Base-by-base conservation (phyloP, 257 asterid genomes). In the Perilla frutescens region DNA sequence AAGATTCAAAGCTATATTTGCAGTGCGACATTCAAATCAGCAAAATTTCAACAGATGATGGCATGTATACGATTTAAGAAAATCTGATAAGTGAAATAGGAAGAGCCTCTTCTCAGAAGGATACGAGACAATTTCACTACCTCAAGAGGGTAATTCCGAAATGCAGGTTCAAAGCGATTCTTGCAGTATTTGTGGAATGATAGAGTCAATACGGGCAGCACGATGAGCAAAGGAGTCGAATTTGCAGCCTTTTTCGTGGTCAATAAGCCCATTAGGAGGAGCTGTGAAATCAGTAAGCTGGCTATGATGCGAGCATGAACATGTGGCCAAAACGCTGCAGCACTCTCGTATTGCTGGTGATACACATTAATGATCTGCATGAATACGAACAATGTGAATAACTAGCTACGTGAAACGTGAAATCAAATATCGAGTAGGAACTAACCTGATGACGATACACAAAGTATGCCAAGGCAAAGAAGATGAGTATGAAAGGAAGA, bases 291-390 rank as follows among this genome's bases (percentile, higher is more conserved):
- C 45, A 92, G 76, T 70, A 95, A 80, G 90, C 97, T 88, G 36
- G 96, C 97, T 62, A 95, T 66, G 55, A 95, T 95, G 4, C 98
- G 97, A 32, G 90, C 87, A 59, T 95, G 99, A 63, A 95, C 91
- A 3, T 90, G 96, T 2, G 99, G 99, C 99, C 99, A 95, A 59
- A 95, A 95, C 5, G 97, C 99, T 58, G 89, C 99, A 62, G 96
- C 95, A 41, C 98, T 95, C 82, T 95, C 98, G 58, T 92, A 90
- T 62, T 78, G 87, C 74, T 95, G 99, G 80, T 90, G 75, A 70
- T 95, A 95, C 76, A 95, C 99, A 47, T 95, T 95, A 34, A 92
- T 92, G 37, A 91, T 85, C 99, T 94, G 84, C 66, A 72, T 32
- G 14, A 31, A 13, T 13, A 51, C 50, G 37, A 14, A 44, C 55